Base-by-base conservation (phyloP, 768 basidiomycete species). In the Psilocybe subaeruginosa region DNA sequence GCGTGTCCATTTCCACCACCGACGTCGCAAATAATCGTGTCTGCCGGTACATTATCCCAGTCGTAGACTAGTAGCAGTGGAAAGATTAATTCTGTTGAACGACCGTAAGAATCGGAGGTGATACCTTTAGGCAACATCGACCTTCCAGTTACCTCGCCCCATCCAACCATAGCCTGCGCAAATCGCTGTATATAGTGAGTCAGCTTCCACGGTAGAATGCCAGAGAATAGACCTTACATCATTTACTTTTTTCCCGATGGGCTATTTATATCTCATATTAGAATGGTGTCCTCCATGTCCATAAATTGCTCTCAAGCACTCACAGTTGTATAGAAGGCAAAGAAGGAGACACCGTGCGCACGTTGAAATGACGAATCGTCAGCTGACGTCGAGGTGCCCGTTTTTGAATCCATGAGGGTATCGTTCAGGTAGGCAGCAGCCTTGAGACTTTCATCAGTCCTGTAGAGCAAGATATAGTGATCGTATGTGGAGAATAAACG, bases 1-100 rank as follows among this genome's bases (percentile, higher is more conserved):
- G 73, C 65, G 47, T 72, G 66, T 1, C 81, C 80, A 46, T 75
- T 70, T 5, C 77, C 75, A 5, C 78, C 76, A 12, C 77, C 80
- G 11, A 81, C 70, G 65, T 81, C 80, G 54, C 77, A 77, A 16
- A 81, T 68, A 2, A 67, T 65, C 3, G 74, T 64, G 11, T 69
- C 72, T 3, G 39, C 8, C 12, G 68, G 59, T 4, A 77, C 64
- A n/a, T 65, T 47, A 0, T 63, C 67, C 80, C 78, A 82, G 6
- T 75, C 71, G 54, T 71, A 79, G 0, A 66, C 78, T 79, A 46
- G 45, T 46, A 27, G 35, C 17, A 33, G 14, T 11, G 54, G 14
- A 6, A 52, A 17, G 0, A 0, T 23, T 19, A 23, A 46, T 19
- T 23, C 31, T 0, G 48, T 30, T 9, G 33, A 9, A 23, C 23